phyloP scores from a whole-genome alignment of 768 basidiomycete species.

The Lanmaoa rubissima region DNA sequence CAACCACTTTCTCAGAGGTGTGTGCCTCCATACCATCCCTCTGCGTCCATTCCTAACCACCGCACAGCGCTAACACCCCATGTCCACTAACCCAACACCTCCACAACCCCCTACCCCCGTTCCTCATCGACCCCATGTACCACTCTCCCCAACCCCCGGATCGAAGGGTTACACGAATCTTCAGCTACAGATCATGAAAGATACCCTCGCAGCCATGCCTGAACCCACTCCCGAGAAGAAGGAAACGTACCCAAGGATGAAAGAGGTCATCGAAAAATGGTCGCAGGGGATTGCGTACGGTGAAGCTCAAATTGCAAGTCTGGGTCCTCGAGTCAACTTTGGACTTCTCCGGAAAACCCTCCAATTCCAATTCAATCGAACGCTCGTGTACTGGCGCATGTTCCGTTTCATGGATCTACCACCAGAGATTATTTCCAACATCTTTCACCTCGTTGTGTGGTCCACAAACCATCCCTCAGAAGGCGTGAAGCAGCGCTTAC shows the following conservation, averaged over 20 bases:
- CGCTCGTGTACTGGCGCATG: slow-evolving; percentile 36
- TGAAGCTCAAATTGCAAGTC: slow-evolving; percentile 19
- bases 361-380: slow-evolving; percentile 18
- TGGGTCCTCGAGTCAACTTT: slow-evolving; percentile 19
- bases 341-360: slow-evolving; percentile 15
- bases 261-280: slow-evolving; percentile 14
- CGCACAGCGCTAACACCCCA: slow-evolving; percentile 7
- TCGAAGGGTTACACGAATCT: slow-evolving; percentile 17
- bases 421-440: slow-evolving; percentile 59
- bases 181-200: slow-evolving; percentile 18
- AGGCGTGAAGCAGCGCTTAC: slow-evolving; percentile 42
- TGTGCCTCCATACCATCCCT: neutral
- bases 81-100: slow-evolving; percentile 15
- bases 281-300: slow-evolving; percentile 14
- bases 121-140: neutral
- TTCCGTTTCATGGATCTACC: slow-evolving; percentile 66
- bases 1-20: slow-evolving; percentile 2
- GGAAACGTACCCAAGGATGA: neutral
- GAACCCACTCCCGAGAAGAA: slow-evolving; percentile 14
- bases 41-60: neutral
- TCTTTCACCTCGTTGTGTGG: slow-evolving; percentile 63
- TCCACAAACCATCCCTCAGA: slow-evolving; percentile 37
- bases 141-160: slow-evolving; percentile 19
- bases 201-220: slow-evolving; percentile 15
- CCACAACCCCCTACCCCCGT: slow-evolving; percentile 11